phyloP scores from a whole-genome alignment of 2,329 filamentous ascomycete species.

The Talaromyces piceae region DNA sequence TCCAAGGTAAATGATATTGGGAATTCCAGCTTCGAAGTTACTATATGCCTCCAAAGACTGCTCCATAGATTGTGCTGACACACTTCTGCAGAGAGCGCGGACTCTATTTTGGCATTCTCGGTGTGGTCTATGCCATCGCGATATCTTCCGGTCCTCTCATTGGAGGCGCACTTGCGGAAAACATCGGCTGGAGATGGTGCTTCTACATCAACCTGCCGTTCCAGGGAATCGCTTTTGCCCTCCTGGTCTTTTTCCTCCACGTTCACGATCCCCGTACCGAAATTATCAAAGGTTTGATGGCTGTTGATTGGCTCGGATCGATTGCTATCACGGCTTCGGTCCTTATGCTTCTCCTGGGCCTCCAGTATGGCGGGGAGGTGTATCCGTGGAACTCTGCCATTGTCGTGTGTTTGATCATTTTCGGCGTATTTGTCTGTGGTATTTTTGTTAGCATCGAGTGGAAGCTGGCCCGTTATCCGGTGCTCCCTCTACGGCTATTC shows the following conservation, averaged over 20 bases:
- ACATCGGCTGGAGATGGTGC: conserved; percentile 48
- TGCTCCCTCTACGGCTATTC: conserved; percentile 45
- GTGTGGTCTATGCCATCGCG: conserved; percentile 46
- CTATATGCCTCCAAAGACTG: too few relatives aligned
- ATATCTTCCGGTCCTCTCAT: conserved; percentile 50
- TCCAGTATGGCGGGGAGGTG: conserved; percentile 55
- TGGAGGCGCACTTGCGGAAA: conserved; percentile 45
- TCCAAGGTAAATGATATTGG: too few relatives aligned
- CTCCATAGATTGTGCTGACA: too few relatives aligned
- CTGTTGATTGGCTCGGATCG: conserved; percentile 46
- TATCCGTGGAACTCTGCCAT: conserved; percentile 50
- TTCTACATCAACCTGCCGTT: conserved; percentile 50
- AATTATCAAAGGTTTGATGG: conserved; percentile 45
- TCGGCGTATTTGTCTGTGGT: conserved; percentile 35
- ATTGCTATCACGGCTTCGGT: conserved; percentile 40
- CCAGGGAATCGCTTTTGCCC: conserved; percentile 40
- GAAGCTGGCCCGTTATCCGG: conserved; percentile 23
- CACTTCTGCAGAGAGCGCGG: too few relatives aligned
- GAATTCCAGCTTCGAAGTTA: too few relatives aligned
- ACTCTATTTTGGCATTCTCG: conserved; percentile 26
- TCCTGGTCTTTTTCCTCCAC: conserved; percentile 51
- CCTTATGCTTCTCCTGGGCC: conserved; percentile 41
- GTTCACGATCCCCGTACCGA: conserved; percentile 47
- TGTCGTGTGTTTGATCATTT: conserved; percentile 48
- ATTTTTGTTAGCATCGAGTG: conserved; percentile 27